Evolutionary conservation across 2,329 filamentous ascomycete species (phyloP).

Genomic region (Xylariales sp.): DNA sequence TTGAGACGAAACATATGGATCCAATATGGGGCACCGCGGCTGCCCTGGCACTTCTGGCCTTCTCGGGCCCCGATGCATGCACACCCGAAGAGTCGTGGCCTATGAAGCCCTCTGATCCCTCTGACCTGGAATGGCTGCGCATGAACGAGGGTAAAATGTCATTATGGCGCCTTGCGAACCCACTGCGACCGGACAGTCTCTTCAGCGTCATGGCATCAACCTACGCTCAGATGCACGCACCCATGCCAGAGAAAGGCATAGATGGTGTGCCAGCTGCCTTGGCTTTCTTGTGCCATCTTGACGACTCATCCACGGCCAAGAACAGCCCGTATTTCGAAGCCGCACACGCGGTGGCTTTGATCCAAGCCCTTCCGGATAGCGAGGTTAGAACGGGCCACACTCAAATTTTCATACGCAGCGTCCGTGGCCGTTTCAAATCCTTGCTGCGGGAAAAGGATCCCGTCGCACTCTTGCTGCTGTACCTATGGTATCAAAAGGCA

Average conservation of each 20-base stretch:
- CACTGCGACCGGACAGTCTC: slow-evolving; percentile 28
- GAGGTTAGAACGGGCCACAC: slow-evolving; percentile 23
- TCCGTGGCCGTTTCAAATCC: slow-evolving; percentile 26
- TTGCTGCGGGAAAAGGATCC: slow-evolving; percentile 29
- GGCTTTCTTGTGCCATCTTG: slow-evolving; percentile 18
- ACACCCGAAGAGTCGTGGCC: slow-evolving; percentile 29
- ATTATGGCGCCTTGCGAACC: slow-evolving; percentile 27
- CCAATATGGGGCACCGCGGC: slow-evolving; percentile 43
- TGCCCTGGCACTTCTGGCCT: slow-evolving; percentile 32
- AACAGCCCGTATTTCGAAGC: slow-evolving; percentile 33
- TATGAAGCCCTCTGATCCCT: slow-evolving; percentile 14
- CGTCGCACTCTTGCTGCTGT: slow-evolving; percentile 32
- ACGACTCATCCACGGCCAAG: slow-evolving; percentile 24
- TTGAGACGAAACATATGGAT: slow-evolving; percentile 32
- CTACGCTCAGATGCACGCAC: slow-evolving; percentile 30
- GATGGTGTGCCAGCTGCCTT: slow-evolving; percentile 18
- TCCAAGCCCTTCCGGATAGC: slow-evolving; percentile 23
- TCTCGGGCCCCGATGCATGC: slow-evolving; percentile 32
- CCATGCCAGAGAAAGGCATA: slow-evolving; percentile 22
- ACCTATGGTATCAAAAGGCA: slow-evolving; percentile 37
- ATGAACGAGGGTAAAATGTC: slow-evolving; percentile 31
- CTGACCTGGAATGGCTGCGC: slow-evolving; percentile 29
- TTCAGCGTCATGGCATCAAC: slow-evolving; percentile 27
- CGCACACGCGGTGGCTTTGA: slow-evolving; percentile 29
- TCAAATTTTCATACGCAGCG: slow-evolving; percentile 28